Evolutionary conservation across 352 stramenopile species (phyloP).

Genomic region (Hyaloperonospora brassicae): DNA sequence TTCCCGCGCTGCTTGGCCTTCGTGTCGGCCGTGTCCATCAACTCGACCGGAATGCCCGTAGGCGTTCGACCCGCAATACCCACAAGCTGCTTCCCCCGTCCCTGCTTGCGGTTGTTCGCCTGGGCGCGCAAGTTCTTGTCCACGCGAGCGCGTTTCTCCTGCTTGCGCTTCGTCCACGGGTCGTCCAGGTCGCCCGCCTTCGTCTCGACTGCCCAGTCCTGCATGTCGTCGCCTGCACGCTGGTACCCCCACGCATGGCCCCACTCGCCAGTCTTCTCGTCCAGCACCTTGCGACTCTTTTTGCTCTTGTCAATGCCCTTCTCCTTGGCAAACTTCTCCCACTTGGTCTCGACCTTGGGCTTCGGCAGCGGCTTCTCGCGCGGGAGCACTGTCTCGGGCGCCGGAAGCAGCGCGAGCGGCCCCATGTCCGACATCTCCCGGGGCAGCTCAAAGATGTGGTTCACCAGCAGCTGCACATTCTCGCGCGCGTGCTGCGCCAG

Average conservation of each 20-base stretch:
- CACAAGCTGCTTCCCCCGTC: conserved; percentile 49
- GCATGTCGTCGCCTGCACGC: conserved; percentile 69
- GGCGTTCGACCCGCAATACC: conserved; percentile 42
- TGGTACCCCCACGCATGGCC: conserved; percentile 91
- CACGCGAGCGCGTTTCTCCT: conserved; percentile 87
- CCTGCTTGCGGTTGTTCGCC: conserved; percentile 64
- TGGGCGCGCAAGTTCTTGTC: conserved; percentile 90
- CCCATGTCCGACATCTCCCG: conserved; percentile 91
- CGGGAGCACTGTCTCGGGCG: conserved; percentile 58
- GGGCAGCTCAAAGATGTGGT: conserved; percentile 87
- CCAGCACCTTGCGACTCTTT: conserved; percentile 93
- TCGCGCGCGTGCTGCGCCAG: conserved; percentile 85
- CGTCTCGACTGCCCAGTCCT: conserved; percentile 92
- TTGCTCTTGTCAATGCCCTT: conserved; percentile 97
- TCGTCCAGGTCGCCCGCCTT: conserved; percentile 89
- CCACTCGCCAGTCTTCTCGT: conserved; percentile 93
- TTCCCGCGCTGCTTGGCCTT: conserved; percentile 86
- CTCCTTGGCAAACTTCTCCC: conserved; percentile 97
- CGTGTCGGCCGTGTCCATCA: conserved; percentile 63
- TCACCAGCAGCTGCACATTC: conserved; percentile 92
- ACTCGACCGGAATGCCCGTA: conserved; percentile 85
- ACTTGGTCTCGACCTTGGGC: conserved; percentile 95
- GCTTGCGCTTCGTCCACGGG: conserved; percentile 90
- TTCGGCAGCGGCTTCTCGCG: conserved; percentile 87
- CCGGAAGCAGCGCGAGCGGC: conserved; percentile 77